Percentiles rank a stretch among this genome's conserved stretches.
phyloP scores from a whole-genome alignment of 306 rosid species.

The Medicago truncatula region DNA sequence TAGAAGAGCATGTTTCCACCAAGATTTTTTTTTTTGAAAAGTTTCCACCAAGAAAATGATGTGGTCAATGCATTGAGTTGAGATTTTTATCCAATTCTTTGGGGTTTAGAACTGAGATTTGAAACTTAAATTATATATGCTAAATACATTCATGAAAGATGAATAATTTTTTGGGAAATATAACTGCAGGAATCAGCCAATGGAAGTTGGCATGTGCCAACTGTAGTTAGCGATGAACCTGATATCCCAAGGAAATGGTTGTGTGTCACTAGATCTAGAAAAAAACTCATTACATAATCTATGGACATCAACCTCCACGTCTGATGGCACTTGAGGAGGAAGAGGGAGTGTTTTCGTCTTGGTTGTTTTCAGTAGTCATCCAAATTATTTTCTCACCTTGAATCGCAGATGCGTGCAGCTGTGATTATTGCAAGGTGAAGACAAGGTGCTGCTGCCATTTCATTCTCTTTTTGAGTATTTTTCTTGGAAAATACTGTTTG shows the following conservation, averaged over 20 bases:
- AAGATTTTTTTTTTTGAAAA: too few relatives aligned
- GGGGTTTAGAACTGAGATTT: constrained; percentile 11
- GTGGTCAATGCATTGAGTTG: constrained; percentile 17
- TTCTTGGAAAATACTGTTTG: too few relatives aligned
- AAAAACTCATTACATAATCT: constrained; percentile 40
- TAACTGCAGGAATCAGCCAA: constrained; percentile 73
- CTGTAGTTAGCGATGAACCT: constrained; percentile 67
- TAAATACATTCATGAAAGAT: constrained; percentile 21
- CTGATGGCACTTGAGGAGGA: constrained; percentile 23
- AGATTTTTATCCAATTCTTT: constrained; percentile 25
- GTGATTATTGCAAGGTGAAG: constrained; percentile 62
- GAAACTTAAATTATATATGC: constrained; percentile 18
- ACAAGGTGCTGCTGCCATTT: constrained; percentile 47
- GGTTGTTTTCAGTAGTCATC: constrained; percentile 30
- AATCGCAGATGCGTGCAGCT: constrained; percentile 64
- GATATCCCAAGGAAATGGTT: constrained; percentile 83
- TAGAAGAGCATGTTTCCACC: constrained; percentile 18
- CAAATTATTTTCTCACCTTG: constrained; percentile 31
- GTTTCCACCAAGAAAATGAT: constrained; percentile 32
- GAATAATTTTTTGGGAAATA: constrained; percentile 11
- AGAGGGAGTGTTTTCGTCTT: constrained; percentile 13
- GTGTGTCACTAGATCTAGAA: constrained; percentile 69
- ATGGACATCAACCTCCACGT: constrained; percentile 32
- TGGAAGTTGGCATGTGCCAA: constrained; percentile 88
- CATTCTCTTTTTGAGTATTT: constrained; percentile 18